phyloP scores from a whole-genome alignment of 768 basidiomycete species.

The Guyanaporus albipodus region DNA sequence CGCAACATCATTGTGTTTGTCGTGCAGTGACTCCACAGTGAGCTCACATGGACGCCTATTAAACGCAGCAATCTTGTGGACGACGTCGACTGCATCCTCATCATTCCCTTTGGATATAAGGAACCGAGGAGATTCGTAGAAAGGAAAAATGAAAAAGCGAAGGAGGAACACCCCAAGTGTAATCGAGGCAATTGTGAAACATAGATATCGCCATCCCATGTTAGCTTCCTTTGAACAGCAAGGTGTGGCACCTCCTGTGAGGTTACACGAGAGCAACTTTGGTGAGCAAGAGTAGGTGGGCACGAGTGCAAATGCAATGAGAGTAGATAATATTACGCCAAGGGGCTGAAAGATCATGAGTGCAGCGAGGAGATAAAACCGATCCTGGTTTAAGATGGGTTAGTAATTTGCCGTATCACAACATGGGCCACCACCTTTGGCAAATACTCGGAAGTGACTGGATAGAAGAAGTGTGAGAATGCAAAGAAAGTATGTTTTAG shows the following conservation, averaged over 20 bases:
- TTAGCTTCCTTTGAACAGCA: constrained; percentile 17
- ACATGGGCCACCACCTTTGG: too few relatives aligned
- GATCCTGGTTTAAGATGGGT: constrained; percentile 4
- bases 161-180: constrained; percentile 9
- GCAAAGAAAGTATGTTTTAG: background rate
- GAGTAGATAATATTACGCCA: background rate
- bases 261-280: constrained; percentile 7
- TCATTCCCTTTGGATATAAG: constrained; percentile 13
- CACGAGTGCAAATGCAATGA: constrained; percentile 10
- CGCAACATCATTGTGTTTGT: background rate
- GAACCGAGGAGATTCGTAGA: constrained; percentile 14
- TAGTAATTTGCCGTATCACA: too few relatives aligned
- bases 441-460: constrained; percentile 13
- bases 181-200: constrained; percentile 7
- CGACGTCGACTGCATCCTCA: constrained; percentile 9
- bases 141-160: constrained; percentile 17
- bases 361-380: constrained; percentile 15
- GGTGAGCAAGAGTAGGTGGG: constrained; percentile 14
- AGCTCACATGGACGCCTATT: constrained; percentile 8
- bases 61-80: constrained; percentile 13
- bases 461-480: background rate
- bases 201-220: constrained; percentile 17
- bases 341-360: constrained; percentile 7
- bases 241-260: constrained; percentile 11
- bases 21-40: constrained; percentile 11